Evolutionary conservation across 106 monocot species (phyloP), one percentile per base, ranked within the genome.

Genomic region (Apostasia ramifera): DNA sequence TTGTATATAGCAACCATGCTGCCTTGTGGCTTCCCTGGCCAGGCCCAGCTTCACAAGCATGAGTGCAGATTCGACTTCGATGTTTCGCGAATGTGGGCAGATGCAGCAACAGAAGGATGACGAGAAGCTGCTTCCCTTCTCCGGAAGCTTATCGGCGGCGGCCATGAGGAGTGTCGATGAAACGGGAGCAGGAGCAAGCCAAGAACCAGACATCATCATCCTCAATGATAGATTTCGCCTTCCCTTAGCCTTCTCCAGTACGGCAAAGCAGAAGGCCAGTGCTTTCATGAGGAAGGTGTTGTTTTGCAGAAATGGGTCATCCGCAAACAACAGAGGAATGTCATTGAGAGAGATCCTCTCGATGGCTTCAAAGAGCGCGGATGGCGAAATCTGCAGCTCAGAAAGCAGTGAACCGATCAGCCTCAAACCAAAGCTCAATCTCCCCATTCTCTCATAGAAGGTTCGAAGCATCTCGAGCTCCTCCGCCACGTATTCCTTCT

Each of bases 21-120:
- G 88, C 66, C 64, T 81, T 40, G 38, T 84, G 1, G 75, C 59
- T 56, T 66, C 63, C 58, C 66, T 81, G 2, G 88, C 88, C 14
- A 88, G 68, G 48, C 88, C 88, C n/a, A 88, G 74, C 11, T 85
- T 88, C 6, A 82, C 88, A 13, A 88, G 58, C 65, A 84, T 54
- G 67, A 84, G 64, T 6, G 87, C 83, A 8, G 88, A 88, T 45
- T 88, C 88, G 5, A 60, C 67, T 67, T 84, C 88, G 15, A 56
- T 77, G 50, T 74, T 88, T 47, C 79, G 67, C 11, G 73, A 53
- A 47, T 84, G 79, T 8, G 73, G 72, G 4, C 79, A 65, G 40
- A 88, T 63, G 47, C 73, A 85, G 57, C 76, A 77, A 13, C 55
- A 71, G 14, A 83, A 50, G 37, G 76, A 64, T 42, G 66, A 59